These are phyloP conservation scores for Coemansia sp. DNA, from an alignment of 192 early-diverging fungal genomes.

Conservation along the genomic window DNA sequence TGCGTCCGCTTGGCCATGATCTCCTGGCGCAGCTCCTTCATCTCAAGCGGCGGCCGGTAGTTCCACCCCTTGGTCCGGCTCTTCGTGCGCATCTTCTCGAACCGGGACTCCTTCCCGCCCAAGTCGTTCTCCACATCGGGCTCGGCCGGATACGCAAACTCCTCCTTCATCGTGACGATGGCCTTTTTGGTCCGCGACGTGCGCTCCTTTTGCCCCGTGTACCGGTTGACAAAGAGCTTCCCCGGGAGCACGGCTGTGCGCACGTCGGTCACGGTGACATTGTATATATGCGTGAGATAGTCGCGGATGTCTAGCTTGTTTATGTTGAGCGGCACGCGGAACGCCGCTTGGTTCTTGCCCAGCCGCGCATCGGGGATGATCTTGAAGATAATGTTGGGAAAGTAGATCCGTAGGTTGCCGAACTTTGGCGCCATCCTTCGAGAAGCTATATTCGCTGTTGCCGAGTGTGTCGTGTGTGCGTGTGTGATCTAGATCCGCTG, in stretches of 20 bases:
- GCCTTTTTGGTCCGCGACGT: slow-evolving; percentile 59
- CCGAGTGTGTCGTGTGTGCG: too few relatives aligned
- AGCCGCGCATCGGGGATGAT: slow-evolving; percentile 68
- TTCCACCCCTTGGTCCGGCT: slow-evolving; percentile 50
- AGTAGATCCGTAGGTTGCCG: slow-evolving; percentile 65
- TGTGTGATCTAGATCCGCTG: too few relatives aligned
- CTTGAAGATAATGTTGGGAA: slow-evolving; percentile 83
- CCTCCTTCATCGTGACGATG: slow-evolving; percentile 65
- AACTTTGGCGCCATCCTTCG: slow-evolving; percentile 41
- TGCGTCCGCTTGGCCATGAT: neutral
- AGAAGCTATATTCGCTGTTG: neutral
- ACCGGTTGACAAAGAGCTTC: slow-evolving; percentile 32
- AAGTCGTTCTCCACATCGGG: slow-evolving; percentile 46
- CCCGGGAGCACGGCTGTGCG: slow-evolving; percentile 87
- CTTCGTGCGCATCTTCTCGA: slow-evolving; percentile 18
- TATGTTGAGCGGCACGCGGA: slow-evolving; percentile 79
- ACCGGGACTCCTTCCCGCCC: slow-evolving; percentile 26
- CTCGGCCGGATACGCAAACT: slow-evolving; percentile 59
- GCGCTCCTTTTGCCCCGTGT: slow-evolving; percentile 28
- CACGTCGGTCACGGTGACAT: slow-evolving; percentile 75
- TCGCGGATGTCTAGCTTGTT: slow-evolving; percentile 94
- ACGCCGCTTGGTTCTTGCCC: slow-evolving; percentile 82
- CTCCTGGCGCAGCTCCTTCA: slow-evolving; percentile 7
- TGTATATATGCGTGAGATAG: slow-evolving; percentile 81
- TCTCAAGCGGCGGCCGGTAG: slow-evolving; percentile 17